Conservation (phyloP, 306 rosid genomes). For the Senna siamea region DNA sequence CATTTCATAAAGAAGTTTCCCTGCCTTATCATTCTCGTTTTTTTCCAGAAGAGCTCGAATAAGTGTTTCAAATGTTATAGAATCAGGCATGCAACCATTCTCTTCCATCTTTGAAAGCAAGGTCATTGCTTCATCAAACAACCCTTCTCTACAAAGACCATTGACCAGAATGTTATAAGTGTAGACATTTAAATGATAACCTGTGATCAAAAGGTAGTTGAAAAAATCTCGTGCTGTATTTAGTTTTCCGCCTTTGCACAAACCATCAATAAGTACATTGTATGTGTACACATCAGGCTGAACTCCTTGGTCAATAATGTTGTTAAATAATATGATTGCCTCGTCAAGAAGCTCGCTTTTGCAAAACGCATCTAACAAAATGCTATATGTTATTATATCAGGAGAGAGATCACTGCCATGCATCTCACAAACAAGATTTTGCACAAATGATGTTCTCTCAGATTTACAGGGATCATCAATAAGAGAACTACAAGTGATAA, state of each 20-base stretch:
- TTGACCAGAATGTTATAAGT: not conserved
- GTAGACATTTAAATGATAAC: not conserved
- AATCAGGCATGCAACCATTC: not conserved
- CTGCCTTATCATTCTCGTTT: not conserved
- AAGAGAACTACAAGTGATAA: not conserved
- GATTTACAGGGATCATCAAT: not conserved
- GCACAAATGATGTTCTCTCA: not conserved
- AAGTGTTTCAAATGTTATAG: not conserved
- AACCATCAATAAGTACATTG: not conserved
- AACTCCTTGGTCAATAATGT: no score
- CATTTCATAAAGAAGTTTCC: not conserved
- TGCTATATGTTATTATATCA: not conserved
- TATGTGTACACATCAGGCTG: no score
- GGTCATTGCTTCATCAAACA: not conserved
- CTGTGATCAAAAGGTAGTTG: not conserved
- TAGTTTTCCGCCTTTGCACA: conserved; percentile 1
- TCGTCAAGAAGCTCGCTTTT: no score
- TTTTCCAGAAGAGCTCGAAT: not conserved
- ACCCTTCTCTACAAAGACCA: not conserved
- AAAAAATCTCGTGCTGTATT: not conserved
- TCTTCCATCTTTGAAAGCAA: conserved; percentile 5
- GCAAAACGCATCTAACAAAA: no score
- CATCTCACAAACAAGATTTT: not conserved
- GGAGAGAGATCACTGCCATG: not conserved
- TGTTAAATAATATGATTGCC: no score